phyloP scores from a whole-genome alignment of 2,329 filamentous ascomycete species.

The Ustilaginoidea virens region DNA sequence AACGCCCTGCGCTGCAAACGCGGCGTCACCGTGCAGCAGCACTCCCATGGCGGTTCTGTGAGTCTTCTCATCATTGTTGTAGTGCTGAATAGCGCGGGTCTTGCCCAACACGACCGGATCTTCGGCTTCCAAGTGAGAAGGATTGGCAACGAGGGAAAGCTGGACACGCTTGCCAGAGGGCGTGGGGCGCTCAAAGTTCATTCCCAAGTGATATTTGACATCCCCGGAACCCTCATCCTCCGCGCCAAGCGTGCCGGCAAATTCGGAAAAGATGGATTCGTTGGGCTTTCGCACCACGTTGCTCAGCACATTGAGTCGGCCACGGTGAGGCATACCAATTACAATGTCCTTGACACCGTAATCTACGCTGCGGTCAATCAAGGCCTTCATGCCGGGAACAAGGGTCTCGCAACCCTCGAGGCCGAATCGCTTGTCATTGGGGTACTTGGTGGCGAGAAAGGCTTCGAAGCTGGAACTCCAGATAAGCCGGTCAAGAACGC shows the following conservation, averaged over 20 bases:
- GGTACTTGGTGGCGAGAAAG: conserved; percentile 94
- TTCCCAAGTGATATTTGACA: conserved; percentile 98
- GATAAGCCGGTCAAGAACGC: conserved; percentile 92
- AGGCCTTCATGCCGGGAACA: conserved; percentile 96
- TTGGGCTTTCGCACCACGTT: conserved; percentile 99
- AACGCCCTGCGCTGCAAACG: conserved; percentile 89
- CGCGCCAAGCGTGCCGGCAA: conserved; percentile 72
- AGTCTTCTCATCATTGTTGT: conserved; percentile 89
- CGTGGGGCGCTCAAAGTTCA: conserved; percentile 99
- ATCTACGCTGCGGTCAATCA: conserved; percentile 96
- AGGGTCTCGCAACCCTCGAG: conserved; percentile 93
- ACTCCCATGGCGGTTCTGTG: conserved; percentile 90
- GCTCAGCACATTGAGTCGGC: conserved; percentile 90
- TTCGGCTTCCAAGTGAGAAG: conserved; percentile 94
- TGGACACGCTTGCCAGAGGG: conserved; percentile 99
- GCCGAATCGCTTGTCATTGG: conserved; percentile 98
- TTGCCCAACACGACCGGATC: conserved; percentile 96
- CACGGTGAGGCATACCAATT: conserved; percentile 98
- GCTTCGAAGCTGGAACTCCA: conserved; percentile 97
- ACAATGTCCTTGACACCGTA: conserved; percentile 98
- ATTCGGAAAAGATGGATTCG: conserved; percentile 98
- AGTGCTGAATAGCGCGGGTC: conserved; percentile 94
- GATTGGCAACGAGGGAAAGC: conserved; percentile 94
- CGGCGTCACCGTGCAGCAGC: conserved; percentile 90
- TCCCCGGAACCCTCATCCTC: conserved; percentile 95